Base-by-base conservation (phyloP, 192 early-diverging fungal genomes). In the Paraglomus brasilianum region DNA sequence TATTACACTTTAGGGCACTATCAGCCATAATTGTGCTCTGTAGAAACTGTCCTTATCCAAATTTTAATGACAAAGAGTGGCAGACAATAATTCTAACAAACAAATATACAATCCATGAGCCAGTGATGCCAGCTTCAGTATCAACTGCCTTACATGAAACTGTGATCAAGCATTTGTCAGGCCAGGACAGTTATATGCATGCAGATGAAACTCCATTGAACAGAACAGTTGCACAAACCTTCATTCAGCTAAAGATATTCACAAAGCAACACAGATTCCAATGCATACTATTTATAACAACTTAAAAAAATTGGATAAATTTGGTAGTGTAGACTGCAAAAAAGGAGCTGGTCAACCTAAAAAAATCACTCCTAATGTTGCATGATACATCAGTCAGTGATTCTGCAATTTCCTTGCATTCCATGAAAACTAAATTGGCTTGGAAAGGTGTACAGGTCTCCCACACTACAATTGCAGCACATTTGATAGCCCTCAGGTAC, bases 21-120 rank as follows among this genome's bases (percentile, higher is more conserved):
- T 53, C 55, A 70, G 58, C 56, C 43, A 70, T 70, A 41, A 45
- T 70, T 44, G 43, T 60, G 17, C 69, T 59, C 36, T n/a, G 43
- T 8, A 17, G 30, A 17, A 47, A 22, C n/a, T 47, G 69, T 70
- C 55, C 55, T 24, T 70, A 70, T 22, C 15, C 55, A 0, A 58
- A 57, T 44, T 70, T 70, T 44, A n/a, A n/a, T n/a, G n/a, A 70
- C 55, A n/a, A 70, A 39, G 52, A 70, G 19, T 70, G 55, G 40
- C 24, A 49, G 30, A 41, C 40, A 8, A 71, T 71, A 55, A 71
- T 38, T 10, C 5, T 40, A 44, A 58, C 57, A 40, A 70, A 49
- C 22, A 15, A 17, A 55, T 49, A 57, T 47, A 17, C 45, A 49
- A 71, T 71, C 55, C 6, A 70, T 45, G 44, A 70, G n/a, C 69